Conservation (phyloP, 768 basidiomycete species). For the Amanita subjunquillea region DNA sequence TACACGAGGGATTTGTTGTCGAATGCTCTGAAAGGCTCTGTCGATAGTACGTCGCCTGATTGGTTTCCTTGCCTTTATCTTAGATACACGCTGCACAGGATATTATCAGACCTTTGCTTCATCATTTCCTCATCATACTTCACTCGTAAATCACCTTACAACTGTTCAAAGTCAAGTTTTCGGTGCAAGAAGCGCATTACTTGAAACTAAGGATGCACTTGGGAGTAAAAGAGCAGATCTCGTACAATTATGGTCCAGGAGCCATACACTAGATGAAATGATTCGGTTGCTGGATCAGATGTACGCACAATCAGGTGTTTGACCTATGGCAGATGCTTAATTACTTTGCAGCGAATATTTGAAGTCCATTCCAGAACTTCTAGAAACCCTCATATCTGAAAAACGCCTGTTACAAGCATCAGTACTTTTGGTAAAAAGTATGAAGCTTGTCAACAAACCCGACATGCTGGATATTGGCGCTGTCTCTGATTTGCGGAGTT, state of each 20-base stretch:
- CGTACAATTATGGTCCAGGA: constrained; percentile 81
- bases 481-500: constrained; percentile 75
- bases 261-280: constrained; percentile 94
- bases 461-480: constrained; percentile 98
- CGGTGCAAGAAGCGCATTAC: constrained; percentile 57
- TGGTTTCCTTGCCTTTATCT: constrained; percentile 7
- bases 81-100: constrained; percentile 29
- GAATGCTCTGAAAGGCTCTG: constrained; percentile 74
- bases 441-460: constrained; percentile 83
- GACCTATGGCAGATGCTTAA: constrained; percentile 9
- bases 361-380: constrained; percentile 80
- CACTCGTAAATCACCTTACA: constrained; percentile 60
- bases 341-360: constrained; percentile 61
- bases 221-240: constrained; percentile 82
- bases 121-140: constrained; percentile 85
- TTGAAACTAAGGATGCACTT: constrained; percentile 71
- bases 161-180: constrained; percentile 68
- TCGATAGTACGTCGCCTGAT: constrained; percentile 55
- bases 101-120: constrained; percentile 93
- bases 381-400: constrained; percentile 93
- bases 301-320: constrained; percentile 32
- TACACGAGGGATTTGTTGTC: constrained; percentile 70
- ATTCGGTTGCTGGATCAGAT: constrained; percentile 89
- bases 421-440: constrained; percentile 72
- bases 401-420: constrained; percentile 88